Base-by-base conservation (phyloP, 2,329 filamentous ascomycete genomes). In the Pseudocercospora eumusae region DNA sequence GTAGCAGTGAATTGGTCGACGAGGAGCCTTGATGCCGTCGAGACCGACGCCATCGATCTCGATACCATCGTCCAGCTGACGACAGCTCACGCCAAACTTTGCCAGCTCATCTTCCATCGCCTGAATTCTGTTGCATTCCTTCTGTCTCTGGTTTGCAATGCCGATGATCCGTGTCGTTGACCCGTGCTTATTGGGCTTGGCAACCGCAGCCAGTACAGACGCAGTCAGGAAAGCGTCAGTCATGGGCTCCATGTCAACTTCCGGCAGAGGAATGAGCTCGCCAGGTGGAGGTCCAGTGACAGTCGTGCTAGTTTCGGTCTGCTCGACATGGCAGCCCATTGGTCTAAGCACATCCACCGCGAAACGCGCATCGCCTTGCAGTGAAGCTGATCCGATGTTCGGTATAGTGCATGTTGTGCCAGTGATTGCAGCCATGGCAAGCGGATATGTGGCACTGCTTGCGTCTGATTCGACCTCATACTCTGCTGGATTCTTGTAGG, bases 171-270 rank as follows among this genome's bases (percentile, higher is more conserved):
- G 86, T 0, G 95, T 99, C 1, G 86, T 88, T 50, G 79, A 79
- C 40, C 81, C 83, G 8, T 77, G 75, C 56, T 79, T 80, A 56
- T 87, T 87, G 1, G 91, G 91, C 13, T 84, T 86, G 9, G 93
- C 92, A 47, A 96, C 91, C 36, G 95, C 95, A 25, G 92, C 95
- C 52, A 99, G 83, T 4, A 96, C 92, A 1, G 92, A 96, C 18
- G 95, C 95, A 4, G 93, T 97, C 57, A 99, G 83, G 82, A 99
- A 99, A 54, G 95, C 95, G 77, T 99, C 95, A 0, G 95, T 99
- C 95, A 99, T 99, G 0, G 93, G 90, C 76, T 98, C 95, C 95
- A 99, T 99, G 72, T 99, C 93, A 27, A 99, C 87, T 62, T 93
- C 89, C 18, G 87, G 80, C 11, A 99, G 80, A 0, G 91, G 88